These are phyloP conservation scores for Rosa hybrid DNA, from an alignment of 331 rosid genomes.

Conservation along the genomic window DNA sequence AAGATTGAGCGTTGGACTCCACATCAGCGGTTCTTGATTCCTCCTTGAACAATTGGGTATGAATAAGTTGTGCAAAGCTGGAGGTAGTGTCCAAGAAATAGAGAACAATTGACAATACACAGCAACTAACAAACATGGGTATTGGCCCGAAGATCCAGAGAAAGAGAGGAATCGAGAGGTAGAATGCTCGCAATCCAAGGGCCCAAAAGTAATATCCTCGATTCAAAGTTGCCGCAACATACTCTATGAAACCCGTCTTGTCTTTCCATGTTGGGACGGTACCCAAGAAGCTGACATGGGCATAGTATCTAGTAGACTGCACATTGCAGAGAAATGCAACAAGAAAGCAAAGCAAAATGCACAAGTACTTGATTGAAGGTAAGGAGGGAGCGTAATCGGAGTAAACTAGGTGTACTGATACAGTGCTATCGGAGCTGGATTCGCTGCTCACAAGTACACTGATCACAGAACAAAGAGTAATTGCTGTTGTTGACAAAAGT, in stretches of 20 bases:
- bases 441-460: slow-evolving; percentile 56
- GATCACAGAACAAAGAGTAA: slow-evolving; percentile 73
- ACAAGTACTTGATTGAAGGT: slow-evolving; percentile 65
- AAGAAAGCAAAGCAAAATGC: slow-evolving; percentile 71
- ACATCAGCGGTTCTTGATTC: slow-evolving; percentile 23
- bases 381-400: slow-evolving; percentile 42
- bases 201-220: slow-evolving; percentile 80
- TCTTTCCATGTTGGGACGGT: slow-evolving; percentile 61
- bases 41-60: slow-evolving; percentile 41
- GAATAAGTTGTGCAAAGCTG: slow-evolving; percentile 61
- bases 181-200: slow-evolving; percentile 72
- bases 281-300: slow-evolving; percentile 80
- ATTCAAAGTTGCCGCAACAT: slow-evolving; percentile 61
- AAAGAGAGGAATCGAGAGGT: slow-evolving; percentile 71
- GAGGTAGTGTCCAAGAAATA: slow-evolving; percentile 82
- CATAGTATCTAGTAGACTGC: slow-evolving; percentile 79
- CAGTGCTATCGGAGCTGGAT: slow-evolving; percentile 20
- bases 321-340: slow-evolving; percentile 78
- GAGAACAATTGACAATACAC: slow-evolving; percentile 52
- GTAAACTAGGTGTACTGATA: slow-evolving; percentile 33
- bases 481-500: slow-evolving; percentile 78
- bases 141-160: slow-evolving; percentile 86
- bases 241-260: slow-evolving; percentile 39
- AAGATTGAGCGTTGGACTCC: slow-evolving; percentile 29
- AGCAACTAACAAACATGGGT: slow-evolving; percentile 65